Evolutionary conservation across 2,329 filamentous ascomycete genomes (phyloP), one percentile per base, ranked within the genome.

Genomic region (Didymella exigua): DNA sequence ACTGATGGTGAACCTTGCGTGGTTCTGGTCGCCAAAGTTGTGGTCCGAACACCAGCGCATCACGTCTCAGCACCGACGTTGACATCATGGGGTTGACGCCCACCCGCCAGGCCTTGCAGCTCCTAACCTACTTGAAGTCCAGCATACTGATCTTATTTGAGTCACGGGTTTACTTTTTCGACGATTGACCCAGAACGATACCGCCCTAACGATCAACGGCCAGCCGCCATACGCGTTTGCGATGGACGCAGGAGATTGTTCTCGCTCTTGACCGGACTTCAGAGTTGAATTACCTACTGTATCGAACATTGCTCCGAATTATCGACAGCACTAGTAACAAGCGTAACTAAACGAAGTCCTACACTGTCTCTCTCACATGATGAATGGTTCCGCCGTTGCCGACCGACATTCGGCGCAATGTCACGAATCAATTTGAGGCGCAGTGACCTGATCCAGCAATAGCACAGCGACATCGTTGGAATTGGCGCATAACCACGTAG

Each of bases 351-450:
- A 46, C 7, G 27, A 45, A 26, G 34, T 18, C 27, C 13, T 45
- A 47, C 38, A 36, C 44, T 29, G 43, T 46, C 29, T 41, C 42
- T 47, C 24, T 21, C 41, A 42, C 27, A 44, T 34, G 46, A 49
- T 30, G 18, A 8, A 26, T 23, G 9, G 16, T 29, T 31, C 37
- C 33, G 40, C 54, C n/a, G n/a, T n/a, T n/a, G n/a, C n/a, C n/a
- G n/a, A n/a, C n/a, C 43, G 46, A 41, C 23, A 30, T 18, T 43
- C 49, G 51, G 40, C 57, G 54, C 46, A 38, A 44, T 30, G 27
- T 45, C 42, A 54, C 55, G 54, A 63, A 54, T 52, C 57, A 37
- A 57, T 38, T 38, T 52, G 50, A 62, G 61, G 57, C 59, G 61
- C 55, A 62, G 57, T 42, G 31, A 31, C 21, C 11, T 36, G 18